Evolutionary conservation across 2,329 filamentous ascomycete species (phyloP).

Genomic region (Kalmusia sp.): DNA sequence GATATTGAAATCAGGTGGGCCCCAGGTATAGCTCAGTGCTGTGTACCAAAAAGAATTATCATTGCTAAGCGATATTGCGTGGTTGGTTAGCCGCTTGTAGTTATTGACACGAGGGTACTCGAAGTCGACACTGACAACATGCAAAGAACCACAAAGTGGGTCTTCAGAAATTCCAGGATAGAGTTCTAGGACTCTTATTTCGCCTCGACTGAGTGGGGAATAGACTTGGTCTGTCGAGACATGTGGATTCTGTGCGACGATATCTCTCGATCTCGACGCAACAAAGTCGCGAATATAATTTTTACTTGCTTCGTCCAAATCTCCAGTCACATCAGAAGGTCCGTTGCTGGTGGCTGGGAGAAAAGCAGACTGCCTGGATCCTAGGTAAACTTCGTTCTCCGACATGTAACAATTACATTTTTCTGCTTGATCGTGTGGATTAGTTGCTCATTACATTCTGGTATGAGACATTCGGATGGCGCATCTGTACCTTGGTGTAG

Average conservation of each 20-base stretch:
- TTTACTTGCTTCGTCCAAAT: neutral
- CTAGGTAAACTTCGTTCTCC: neutral
- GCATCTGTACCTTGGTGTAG: neutral
- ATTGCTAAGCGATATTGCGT: conserved; percentile 22
- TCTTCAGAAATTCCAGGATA: conserved; percentile 15
- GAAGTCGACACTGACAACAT: conserved; percentile 29
- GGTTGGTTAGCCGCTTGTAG: conserved; percentile 21
- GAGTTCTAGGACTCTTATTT: conserved; percentile 31
- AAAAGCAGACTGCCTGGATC: neutral
- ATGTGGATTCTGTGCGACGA: too few species aligned
- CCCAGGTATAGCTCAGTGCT: conserved; percentile 33
- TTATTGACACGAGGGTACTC: conserved; percentile 15
- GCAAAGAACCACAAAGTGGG: conserved; percentile 19
- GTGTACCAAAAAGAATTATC: conserved; percentile 29
- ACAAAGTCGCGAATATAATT: neutral
- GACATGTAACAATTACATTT: neutral
- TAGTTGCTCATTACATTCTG: too few species aligned
- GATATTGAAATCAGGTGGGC: conserved; percentile 21
- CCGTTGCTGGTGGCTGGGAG: neutral
- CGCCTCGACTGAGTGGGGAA: conserved; percentile 10
- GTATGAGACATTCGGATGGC: too few species aligned
- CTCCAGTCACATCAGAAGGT: neutral
- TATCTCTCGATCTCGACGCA: neutral
- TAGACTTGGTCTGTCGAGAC: neutral
- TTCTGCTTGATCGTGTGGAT: neutral